These are phyloP conservation scores for Termitomyces sp. DNA, from an alignment of 768 basidiomycete genomes.

Conservation along the genomic window DNA sequence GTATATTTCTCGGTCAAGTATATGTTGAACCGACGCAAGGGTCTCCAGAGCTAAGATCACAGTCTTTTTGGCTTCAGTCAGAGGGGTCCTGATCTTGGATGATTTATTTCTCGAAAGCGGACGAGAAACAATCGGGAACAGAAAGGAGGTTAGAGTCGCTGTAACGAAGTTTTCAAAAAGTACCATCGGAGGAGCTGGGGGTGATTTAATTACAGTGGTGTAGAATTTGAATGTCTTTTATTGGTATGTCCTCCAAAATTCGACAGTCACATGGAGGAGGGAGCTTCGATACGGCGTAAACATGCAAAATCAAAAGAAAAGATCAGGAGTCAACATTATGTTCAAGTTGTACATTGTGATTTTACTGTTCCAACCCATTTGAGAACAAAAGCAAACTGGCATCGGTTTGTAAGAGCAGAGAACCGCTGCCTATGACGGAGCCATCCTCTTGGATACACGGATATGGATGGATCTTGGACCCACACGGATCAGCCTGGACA, in stretches of 20 bases:
- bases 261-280: too few species aligned
- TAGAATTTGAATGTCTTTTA: too few species aligned
- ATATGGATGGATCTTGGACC: not conserved
- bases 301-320: not conserved
- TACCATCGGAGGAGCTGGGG: not conserved
- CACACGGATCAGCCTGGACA: not conserved
- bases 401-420: not conserved
- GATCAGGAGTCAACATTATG: not conserved
- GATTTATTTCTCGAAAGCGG: not conserved
- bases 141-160: not conserved
- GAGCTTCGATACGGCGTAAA: not conserved
- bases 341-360: not conserved
- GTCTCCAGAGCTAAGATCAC: not conserved
- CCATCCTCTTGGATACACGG: not conserved
- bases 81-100: not conserved
- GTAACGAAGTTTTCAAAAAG: not conserved
- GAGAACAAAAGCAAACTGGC: not conserved
- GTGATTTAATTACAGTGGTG: not conserved
- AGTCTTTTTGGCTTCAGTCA: not conserved
- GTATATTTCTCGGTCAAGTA: not conserved
- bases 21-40: not conserved
- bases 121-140: not conserved
- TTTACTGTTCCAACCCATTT: not conserved
- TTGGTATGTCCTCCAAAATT: too few species aligned
- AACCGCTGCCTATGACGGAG: not conserved